Conservation (phyloP, 345 rosid genomes). For the Rhodamnia argentea region DNA sequence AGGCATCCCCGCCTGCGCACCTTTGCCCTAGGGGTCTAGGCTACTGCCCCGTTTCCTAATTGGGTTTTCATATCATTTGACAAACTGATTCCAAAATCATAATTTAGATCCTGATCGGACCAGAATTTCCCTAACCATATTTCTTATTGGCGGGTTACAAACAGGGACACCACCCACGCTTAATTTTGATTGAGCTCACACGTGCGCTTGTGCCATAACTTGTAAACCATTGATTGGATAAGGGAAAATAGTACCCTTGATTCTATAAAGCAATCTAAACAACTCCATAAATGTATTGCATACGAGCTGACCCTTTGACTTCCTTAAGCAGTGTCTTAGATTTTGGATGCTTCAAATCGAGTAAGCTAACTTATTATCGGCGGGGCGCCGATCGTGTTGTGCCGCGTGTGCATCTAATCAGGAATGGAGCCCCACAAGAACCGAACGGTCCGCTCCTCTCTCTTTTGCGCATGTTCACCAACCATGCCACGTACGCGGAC, state of each 20-base stretch:
- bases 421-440: too few species aligned
- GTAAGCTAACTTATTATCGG: not conserved
- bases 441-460: too few species aligned
- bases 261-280: not conserved
- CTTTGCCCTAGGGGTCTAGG: not conserved
- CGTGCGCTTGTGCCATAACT: too few species aligned
- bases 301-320: not conserved
- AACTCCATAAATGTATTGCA: not conserved
- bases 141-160: not conserved
- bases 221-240: too few species aligned
- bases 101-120: not conserved
- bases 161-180: not conserved
- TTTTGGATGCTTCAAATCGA: not conserved
- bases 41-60: not conserved
- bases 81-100: not conserved
- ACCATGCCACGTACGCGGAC: not conserved
- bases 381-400: too few species aligned
- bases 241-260: too few species aligned
- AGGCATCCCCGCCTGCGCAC: conserved; percentile 20
- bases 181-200: not conserved
- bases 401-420: too few species aligned
- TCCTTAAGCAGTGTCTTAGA: not conserved
- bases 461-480: not conserved
- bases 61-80: not conserved
- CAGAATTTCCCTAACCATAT: not conserved